Evolutionary conservation across 208 protist species (phyloP), one percentile per base, ranked within the genome.

Genomic region (Acanthamoeba castellanii): DNA sequence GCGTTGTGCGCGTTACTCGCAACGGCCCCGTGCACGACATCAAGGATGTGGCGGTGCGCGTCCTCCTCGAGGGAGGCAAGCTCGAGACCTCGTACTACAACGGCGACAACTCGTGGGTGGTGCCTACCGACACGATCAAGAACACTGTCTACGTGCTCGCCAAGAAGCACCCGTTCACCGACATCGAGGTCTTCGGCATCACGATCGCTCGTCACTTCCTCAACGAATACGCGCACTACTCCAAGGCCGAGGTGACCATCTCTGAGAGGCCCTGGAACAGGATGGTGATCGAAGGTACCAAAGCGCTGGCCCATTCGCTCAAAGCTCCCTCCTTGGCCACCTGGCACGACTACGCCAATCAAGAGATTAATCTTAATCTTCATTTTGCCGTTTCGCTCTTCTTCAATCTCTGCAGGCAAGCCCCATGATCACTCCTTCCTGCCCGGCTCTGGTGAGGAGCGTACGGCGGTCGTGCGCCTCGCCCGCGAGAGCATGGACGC

Each of bases 91-190:
- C 74, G 3, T 96, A 95, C 74, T 64, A 74, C 30, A 94, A 57
- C 9, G 96, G 96, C 45, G 95, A 96, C 55, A 96, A 96, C 32
- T 68, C 55, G 37, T 85, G 64, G 18, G 74, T 96, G 34, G 95
- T 96, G 22, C 78, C 96, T 6, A 96, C 96, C 4, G 96, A 96
- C 70, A 96, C 95, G 20, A 88, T 94, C 27, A 96, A 96, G 47
- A 96, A 96, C 92, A 96, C 96, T 2, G 59, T 96, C 55, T 96
- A 94, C 64, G 57, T 95, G 1, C 64, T 96, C 14, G 92, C 95
- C 32, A 95, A 96, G 91, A 45, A 89, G 42, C 84, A 96, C 25
- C 34, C 37, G 22, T 94, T 95, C 68, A 93, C 82, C 7, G 61
- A 72, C 7, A 76, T 95, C 3, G 95, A 96, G 70, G 92, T 92